Evolutionary conservation across 2,329 filamentous ascomycete genomes (phyloP), one percentile per base, ranked within the genome.

Genomic region (Geosmithia putterillii): DNA sequence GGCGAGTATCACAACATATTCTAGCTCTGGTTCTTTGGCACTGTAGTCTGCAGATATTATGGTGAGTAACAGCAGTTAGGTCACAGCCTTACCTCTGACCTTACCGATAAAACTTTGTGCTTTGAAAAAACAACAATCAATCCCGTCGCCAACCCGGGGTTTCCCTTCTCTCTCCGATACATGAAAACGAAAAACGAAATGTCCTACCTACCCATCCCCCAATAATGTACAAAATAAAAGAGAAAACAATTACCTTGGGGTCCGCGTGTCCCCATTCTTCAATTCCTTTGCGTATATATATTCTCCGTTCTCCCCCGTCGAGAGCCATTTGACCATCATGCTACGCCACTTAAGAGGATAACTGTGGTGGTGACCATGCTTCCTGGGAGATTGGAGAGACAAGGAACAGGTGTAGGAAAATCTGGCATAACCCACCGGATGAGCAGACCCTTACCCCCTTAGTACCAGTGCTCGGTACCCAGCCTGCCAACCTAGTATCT

Each of bases 401-500:
- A 23, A 37, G 19, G 32, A 35, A 17, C 18, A 18, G 25, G 8
- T 37, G 35, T 12, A 17, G 20, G 21, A 19, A 21, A 23, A 28
- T 25, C 40, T 32, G 34, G n/a, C n/a, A 36, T 3, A 32, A 40
- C 42, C 42, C 42, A 44, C 42, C 42, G 18, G 37, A 22, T 35
- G n/a, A 28, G 20, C 36, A 39, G 37, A 14, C 19, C n/a, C n/a
- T n/a, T n/a, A n/a, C n/a, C n/a, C n/a, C n/a, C n/a, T 20, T 38
- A 38, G n/a, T 19, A 19, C 14, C 17, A 19, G 36, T 12, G 18
- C 7, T 7, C 14, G 15, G 14, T 25, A 9, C 22, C 18, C 39
- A 25, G 34, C 15, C 14, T 38, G 19, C 18, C 36, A 12, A 20
- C 9, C 66, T 67, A 80, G 64, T 82, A 82, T 50, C 78, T 74